phyloP scores from a whole-genome alignment of 352 stramenopile species.

The Pythium periplocum region DNA sequence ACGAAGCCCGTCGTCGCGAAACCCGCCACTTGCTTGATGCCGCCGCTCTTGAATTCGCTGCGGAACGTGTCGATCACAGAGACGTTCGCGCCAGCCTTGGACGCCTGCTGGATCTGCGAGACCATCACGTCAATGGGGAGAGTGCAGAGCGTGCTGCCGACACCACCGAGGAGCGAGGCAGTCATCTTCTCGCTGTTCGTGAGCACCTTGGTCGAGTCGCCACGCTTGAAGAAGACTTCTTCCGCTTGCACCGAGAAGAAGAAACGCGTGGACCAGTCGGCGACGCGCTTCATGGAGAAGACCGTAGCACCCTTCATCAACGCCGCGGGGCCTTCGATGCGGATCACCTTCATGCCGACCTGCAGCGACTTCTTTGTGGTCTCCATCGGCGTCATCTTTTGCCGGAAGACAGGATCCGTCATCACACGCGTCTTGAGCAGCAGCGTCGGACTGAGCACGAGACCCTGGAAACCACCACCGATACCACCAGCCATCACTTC shows the following conservation, averaged over 20 bases:
- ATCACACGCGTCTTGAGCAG: slow-evolving; percentile 94
- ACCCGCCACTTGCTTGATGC: slow-evolving; percentile 67
- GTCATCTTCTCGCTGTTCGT: slow-evolving; percentile 71
- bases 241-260: slow-evolving; percentile 89
- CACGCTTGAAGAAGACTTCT: slow-evolving; percentile 68
- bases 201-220: slow-evolving; percentile 53
- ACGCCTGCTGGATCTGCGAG: slow-evolving; percentile 90
- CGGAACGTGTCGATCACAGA: slow-evolving; percentile 69
- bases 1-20: slow-evolving; percentile 85
- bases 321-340: slow-evolving; percentile 74
- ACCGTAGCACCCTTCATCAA: slow-evolving; percentile 91
- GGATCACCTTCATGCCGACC: slow-evolving; percentile 89
- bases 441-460: slow-evolving; percentile 89
- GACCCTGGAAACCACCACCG: slow-evolving; percentile 90
- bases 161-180: slow-evolving; percentile 82
- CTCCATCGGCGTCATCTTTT: slow-evolving; percentile 83
- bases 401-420: slow-evolving; percentile 90
- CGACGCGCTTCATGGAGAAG: slow-evolving; percentile 91
- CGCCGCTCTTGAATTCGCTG: slow-evolving; percentile 65
- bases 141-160: slow-evolving; percentile 70
- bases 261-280: slow-evolving; percentile 91
- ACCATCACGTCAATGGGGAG: slow-evolving; percentile 92
- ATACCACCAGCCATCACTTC: slow-evolving; percentile 86
- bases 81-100: slow-evolving; percentile 82
- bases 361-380: slow-evolving; percentile 76